Percentiles rank a stretch among this genome's conserved stretches.
Evolutionary conservation across 2,329 filamentous ascomycete species (phyloP).

Genomic region (Allantophomopsis lycopodina): DNA sequence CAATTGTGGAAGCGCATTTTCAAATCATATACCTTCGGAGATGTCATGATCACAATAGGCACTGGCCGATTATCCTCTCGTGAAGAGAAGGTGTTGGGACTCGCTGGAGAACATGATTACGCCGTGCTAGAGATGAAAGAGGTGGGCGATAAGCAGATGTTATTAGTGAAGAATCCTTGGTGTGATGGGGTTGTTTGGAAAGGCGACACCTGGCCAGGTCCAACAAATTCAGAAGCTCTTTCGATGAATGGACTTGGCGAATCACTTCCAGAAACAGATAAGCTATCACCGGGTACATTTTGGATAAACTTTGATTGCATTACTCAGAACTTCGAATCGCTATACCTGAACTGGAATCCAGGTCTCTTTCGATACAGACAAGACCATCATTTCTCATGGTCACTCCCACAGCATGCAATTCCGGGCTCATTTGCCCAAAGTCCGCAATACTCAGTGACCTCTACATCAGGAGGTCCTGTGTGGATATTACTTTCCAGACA

Average conservation of each 20-base stretch:
- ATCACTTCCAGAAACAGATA: constrained; percentile 8
- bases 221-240: background rate
- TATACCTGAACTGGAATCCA: constrained; percentile 97
- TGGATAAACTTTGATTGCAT: constrained; percentile 89
- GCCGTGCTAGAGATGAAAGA: constrained; percentile 72
- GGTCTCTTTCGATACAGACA: constrained; percentile 67
- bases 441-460: constrained; percentile 58
- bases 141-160: constrained; percentile 43
- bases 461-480: constrained; percentile 42
- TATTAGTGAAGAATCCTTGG: constrained; percentile 96
- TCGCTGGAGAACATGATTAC: constrained; percentile 89
- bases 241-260: constrained; percentile 3
- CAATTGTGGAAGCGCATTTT: constrained; percentile 68
- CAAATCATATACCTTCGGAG: constrained; percentile 59
- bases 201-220: constrained; percentile 22
- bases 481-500: constrained; percentile 85
- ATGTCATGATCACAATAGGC: constrained; percentile 80
- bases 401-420: constrained; percentile 32
- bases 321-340: constrained; percentile 82
- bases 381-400: constrained; percentile 85
- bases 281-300: constrained; percentile 57
- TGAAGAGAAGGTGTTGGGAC: constrained; percentile 68
- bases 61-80: constrained; percentile 68
- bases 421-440: constrained; percentile 47
- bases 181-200: constrained; percentile 67